Conservation (phyloP, 371 early-diverging fungal species). For the Haplosporangium sp. region DNA sequence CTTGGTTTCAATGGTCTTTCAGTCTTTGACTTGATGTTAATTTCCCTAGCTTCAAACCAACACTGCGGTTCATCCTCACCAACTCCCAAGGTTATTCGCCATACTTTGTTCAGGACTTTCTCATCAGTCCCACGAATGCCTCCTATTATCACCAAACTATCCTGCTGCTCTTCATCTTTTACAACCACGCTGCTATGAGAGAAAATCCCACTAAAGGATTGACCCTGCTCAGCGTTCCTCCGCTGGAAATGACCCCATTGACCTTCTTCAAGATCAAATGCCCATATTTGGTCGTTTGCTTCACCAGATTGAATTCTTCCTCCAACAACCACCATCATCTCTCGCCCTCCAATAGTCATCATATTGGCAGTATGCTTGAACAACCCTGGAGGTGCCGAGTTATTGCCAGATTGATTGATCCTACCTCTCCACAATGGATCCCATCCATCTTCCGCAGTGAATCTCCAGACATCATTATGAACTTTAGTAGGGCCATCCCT, state of each 20-base stretch:
- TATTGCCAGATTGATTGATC: conserved; percentile 10
- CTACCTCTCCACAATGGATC: conserved; percentile 39
- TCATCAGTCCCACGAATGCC: conserved; percentile 41
- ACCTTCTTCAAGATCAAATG: conserved; percentile 44
- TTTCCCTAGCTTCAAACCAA: conserved; percentile 17
- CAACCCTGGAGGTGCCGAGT: conserved; percentile 25
- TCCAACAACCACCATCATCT: conserved; percentile 52
- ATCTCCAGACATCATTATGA: conserved; percentile 54
- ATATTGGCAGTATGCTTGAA: conserved; percentile 51
- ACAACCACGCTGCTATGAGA: conserved; percentile 45
- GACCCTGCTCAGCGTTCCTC: background rate
- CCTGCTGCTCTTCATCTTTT: conserved; percentile 2
- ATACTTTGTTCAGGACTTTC: conserved; percentile 28
- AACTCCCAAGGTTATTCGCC: conserved; percentile 22
- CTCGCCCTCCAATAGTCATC: conserved; percentile 37
- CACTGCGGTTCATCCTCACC: conserved; percentile 12
- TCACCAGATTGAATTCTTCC: conserved; percentile 39
- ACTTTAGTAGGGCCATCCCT: conserved; percentile 54
- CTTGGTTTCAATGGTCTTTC: conserved; percentile 23
- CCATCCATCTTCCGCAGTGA: conserved; percentile 31
- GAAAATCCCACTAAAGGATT: conserved; percentile 26
- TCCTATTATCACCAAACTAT: conserved; percentile 34
- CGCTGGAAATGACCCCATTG: conserved; percentile 40
- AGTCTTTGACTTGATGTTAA: conserved; percentile 7
- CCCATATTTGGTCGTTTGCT: conserved; percentile 36